phyloP scores from a whole-genome alignment of 2,329 filamentous ascomycete species.

The Botrytis paeoniae region DNA sequence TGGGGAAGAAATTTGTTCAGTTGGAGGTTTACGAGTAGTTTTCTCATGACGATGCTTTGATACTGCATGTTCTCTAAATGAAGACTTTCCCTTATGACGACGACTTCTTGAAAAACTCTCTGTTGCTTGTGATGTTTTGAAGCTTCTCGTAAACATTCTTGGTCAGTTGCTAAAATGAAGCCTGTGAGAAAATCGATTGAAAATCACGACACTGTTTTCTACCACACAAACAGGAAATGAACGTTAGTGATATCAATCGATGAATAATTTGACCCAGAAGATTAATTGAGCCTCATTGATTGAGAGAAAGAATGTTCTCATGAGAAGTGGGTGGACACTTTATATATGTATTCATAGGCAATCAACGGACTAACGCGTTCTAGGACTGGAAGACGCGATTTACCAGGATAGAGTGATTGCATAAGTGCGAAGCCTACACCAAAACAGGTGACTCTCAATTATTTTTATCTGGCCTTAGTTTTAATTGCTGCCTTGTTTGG shows the following conservation, averaged over 20 bases:
- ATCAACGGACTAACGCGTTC: constrained; percentile 14
- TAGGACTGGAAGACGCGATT: constrained; percentile 5
- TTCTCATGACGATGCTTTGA: constrained; percentile 38
- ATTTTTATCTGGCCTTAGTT: neutral
- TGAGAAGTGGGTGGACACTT: constrained; percentile 5
- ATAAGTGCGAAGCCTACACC: constrained; percentile 10
- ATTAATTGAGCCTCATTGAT: constrained; percentile 8
- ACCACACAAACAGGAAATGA: neutral
- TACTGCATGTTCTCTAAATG: constrained; percentile 39
- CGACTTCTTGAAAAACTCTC: constrained; percentile 37
- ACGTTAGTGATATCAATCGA: neutral
- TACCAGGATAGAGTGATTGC: neutral
- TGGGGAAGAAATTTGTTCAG: constrained; percentile 30
- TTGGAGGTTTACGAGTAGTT: constrained; percentile 30
- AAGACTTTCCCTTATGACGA: constrained; percentile 32
- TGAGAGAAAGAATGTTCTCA: neutral
- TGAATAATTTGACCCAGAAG: neutral
- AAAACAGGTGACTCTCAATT: constrained; percentile 13
- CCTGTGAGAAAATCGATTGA: neutral
- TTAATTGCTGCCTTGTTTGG: constrained; percentile 10
- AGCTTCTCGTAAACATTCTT: constrained; percentile 34
- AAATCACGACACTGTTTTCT: constrained; percentile 8
- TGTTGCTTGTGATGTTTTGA: constrained; percentile 33
- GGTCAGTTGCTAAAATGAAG: constrained; percentile 11
- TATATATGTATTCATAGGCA: constrained; percentile 12